A percentile compares a stretch with the other conserved stretches of the same genome.
These are phyloP conservation scores for Daldinia childiae DNA, from an alignment of 495 filamentous ascomycete genomes.

Conservation along the genomic window DNA sequence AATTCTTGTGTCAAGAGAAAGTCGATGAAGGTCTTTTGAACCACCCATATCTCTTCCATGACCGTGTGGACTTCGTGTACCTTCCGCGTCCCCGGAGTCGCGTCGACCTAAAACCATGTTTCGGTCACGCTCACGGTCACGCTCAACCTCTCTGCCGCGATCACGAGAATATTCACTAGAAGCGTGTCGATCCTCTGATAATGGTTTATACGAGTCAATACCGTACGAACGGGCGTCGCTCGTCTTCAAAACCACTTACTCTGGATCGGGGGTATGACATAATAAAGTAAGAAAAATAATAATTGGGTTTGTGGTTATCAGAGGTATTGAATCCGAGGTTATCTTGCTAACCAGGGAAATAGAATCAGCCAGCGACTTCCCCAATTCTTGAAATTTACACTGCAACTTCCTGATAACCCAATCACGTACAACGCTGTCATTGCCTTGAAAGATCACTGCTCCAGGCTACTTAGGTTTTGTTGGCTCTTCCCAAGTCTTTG, in stretches of 20 bases:
- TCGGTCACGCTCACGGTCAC: neutral
- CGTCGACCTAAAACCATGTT: slow-evolving; percentile 12
- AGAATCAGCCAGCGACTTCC: neutral
- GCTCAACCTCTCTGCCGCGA: neutral
- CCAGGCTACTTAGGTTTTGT: neutral
- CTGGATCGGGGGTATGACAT: slow-evolving; percentile 13
- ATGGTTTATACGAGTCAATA: slow-evolving; percentile 12
- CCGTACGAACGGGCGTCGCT: slow-evolving; percentile 12
- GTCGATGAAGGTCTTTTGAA: slow-evolving; percentile 7
- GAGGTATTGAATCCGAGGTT: neutral
- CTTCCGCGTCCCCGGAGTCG: slow-evolving; percentile 27
- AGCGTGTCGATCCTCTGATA: neutral
- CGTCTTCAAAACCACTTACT: slow-evolving; percentile 15
- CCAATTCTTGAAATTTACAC: slow-evolving; percentile 12
- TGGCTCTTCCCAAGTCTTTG: slow-evolving; percentile 1
- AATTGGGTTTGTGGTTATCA: neutral
- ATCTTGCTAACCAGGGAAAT: neutral
- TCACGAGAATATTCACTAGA: slow-evolving; percentile 27
- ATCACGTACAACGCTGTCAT: slow-evolving; percentile 19
- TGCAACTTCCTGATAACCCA: slow-evolving; percentile 22
- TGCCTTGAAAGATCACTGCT: slow-evolving; percentile 12
- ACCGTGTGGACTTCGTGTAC: slow-evolving; percentile 15
- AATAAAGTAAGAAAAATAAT: neutral
- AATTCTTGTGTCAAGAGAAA: slow-evolving; percentile 23
- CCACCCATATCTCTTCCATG: slow-evolving; percentile 5